phyloP scores from a whole-genome alignment of 768 basidiomycete genomes.

The Clitopilus hobsonii region DNA sequence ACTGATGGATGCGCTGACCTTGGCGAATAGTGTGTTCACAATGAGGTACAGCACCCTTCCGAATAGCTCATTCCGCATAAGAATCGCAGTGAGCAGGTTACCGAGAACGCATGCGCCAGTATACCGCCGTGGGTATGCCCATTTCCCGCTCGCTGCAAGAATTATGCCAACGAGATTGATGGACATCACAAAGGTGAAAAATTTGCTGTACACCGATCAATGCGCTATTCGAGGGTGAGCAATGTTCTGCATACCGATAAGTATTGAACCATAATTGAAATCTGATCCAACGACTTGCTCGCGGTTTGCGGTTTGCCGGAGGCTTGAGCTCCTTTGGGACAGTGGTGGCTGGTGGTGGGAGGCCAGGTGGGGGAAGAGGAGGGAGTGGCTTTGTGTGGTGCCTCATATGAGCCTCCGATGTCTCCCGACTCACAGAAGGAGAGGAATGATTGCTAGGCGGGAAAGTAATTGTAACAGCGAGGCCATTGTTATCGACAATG shows the following conservation, averaged over 20 bases:
- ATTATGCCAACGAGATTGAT: slow-evolving; percentile 58
- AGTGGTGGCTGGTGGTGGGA: slow-evolving; percentile 2
- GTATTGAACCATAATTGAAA: slow-evolving; percentile 77
- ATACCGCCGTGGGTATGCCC: slow-evolving; percentile 63
- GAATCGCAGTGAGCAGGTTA: slow-evolving; percentile 66
- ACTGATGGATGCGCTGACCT: slow-evolving; percentile 36
- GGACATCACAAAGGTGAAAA: slow-evolving; percentile 58
- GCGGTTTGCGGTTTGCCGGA: background rate
- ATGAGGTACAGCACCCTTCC: slow-evolving; percentile 70
- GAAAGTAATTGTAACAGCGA: slow-evolving; percentile 17
- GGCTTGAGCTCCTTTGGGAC: slow-evolving; percentile 2
- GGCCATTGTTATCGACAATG: slow-evolving; percentile 20
- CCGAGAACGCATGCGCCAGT: slow-evolving; percentile 72
- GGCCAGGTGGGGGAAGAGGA: background rate
- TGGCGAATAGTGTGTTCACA: slow-evolving; percentile 75
- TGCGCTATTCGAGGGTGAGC: background rate
- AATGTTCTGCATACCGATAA: slow-evolving; percentile 47
- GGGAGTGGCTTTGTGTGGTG: background rate
- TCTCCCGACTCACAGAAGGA: slow-evolving; percentile 8
- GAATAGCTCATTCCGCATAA: slow-evolving; percentile 81
- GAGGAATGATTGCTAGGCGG: slow-evolving; percentile 7
- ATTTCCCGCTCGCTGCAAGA: slow-evolving; percentile 58
- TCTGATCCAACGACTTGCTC: slow-evolving; percentile 45
- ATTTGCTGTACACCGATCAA: slow-evolving; percentile 44
- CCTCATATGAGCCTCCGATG: background rate